Base-by-base conservation (phyloP, 2,329 filamentous ascomycete species). In the Fusarium staphyleae region DNA sequence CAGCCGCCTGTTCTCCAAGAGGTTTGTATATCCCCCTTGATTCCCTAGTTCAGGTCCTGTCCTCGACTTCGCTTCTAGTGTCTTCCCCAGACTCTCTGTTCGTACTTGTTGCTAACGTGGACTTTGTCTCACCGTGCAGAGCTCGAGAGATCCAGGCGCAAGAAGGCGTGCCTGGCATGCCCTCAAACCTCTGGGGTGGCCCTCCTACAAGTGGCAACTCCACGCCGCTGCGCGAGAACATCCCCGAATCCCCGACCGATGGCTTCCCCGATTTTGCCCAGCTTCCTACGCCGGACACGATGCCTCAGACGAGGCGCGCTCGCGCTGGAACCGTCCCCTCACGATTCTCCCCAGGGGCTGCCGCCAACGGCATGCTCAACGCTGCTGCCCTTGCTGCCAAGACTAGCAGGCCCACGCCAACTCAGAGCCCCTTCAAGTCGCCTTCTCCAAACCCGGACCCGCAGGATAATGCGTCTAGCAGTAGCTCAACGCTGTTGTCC, bases 141-240 rank as follows among this genome's bases (percentile, higher is more conserved):
- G 93, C 95, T 63, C 86, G 95, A 73, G 95, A 99, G 75, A 97
- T 98, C 58, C 93, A 98, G 78, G 93, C 93, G 48, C 93, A 97
- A 77, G 93, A 98, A 82, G 93, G 93, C 44, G 82, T 96, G 42
- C 78, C 80, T 71, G 87, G 81, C 70, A 82, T 84, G 68, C 82
- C 81, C 74, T 75, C 88, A 45, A 86, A 87, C 70, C 88, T 89
- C 35, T 98, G 95, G 95, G 92, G 92, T 81, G 93, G 95, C 10
- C 93, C 95, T 63, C 93, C 95, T 41, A 96, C 93, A 49, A 97
- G 93, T 73, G 95, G 93, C 62, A 93, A 96, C 74, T 97, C 93
- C 15, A 97, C 93, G 34, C 95, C 95, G 65, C 84, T 99, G 44
- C 91, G 95, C 69, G 95, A 98, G 78, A 97, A 93, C 63, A 98